A percentile compares a stretch with the other conserved stretches of the same genome.
These are phyloP conservation scores for Rhodotorula sp. DNA, from an alignment of 1,284 basidiomycete species.

Conservation along the genomic window DNA sequence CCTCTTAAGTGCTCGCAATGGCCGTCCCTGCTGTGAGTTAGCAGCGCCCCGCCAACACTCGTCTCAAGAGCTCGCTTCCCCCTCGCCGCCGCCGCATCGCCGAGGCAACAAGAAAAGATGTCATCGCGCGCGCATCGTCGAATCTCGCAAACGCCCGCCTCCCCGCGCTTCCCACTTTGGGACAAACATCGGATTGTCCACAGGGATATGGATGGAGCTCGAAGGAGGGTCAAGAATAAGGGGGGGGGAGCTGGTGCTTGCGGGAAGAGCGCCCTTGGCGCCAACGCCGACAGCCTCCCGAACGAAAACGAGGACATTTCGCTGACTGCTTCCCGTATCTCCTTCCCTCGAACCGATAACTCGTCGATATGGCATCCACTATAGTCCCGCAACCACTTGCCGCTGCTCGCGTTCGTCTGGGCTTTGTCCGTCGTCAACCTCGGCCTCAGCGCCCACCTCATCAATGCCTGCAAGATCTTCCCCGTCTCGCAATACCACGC, in stretches of 20 bases:
- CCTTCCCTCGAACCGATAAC: not conserved
- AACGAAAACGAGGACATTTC: not conserved
- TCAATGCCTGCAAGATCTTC: constrained; percentile 3
- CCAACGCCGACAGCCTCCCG: too few species aligned
- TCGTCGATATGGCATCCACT: not conserved
- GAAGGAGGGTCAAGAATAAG: not conserved
- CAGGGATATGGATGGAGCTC: not conserved
- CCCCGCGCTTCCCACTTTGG: not conserved
- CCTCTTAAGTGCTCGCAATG: not conserved
- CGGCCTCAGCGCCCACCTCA: constrained; percentile 19
- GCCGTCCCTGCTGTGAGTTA: not conserved
- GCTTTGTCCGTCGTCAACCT: constrained; percentile 5
- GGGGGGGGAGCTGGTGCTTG: too few species aligned
- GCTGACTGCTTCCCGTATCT: not conserved
- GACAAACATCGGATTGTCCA: not conserved
- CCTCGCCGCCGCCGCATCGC: not conserved
- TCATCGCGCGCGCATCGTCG: not conserved
- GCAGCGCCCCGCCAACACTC: not conserved
- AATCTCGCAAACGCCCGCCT: not conserved
- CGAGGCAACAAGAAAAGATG: not conserved
- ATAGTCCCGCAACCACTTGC: not conserved
- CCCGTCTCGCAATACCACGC: not conserved
- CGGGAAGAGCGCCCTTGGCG: too few species aligned
- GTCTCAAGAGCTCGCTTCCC: too few species aligned
- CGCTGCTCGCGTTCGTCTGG: constrained; percentile 7